Evolutionary conservation across 2,329 filamentous ascomycete species (phyloP).

Genomic region (Graphiopsis chlorocephala): DNA sequence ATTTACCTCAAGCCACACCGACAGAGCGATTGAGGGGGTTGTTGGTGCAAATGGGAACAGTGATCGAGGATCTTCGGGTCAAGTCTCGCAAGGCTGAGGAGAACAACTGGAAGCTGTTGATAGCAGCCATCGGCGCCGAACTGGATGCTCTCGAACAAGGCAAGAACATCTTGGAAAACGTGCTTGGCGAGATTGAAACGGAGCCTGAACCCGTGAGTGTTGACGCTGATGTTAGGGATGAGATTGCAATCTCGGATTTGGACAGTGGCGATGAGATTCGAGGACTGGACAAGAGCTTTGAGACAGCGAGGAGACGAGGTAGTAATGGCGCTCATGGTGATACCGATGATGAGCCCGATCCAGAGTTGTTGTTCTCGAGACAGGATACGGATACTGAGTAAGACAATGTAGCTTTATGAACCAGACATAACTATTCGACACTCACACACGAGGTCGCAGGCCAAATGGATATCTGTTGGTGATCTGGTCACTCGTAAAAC

Average conservation of each 20-base stretch:
- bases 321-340: slow-evolving; percentile 29
- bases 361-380: slow-evolving; percentile 49
- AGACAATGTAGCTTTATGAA: neutral
- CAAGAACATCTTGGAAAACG: slow-evolving; percentile 52
- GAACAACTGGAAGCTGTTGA: slow-evolving; percentile 69
- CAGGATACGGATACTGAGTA: slow-evolving; percentile 33
- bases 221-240: neutral
- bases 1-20: slow-evolving; percentile 23
- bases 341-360: slow-evolving; percentile 47
- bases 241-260: neutral
- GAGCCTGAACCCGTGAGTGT: neutral
- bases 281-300: slow-evolving; percentile 34
- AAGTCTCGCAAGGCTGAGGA: slow-evolving; percentile 56
- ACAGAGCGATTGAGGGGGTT: slow-evolving; percentile 34
- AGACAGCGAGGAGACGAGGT: slow-evolving; percentile 26
- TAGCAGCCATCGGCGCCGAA: slow-evolving; percentile 73
- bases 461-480: neutral
- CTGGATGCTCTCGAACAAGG: slow-evolving; percentile 65
- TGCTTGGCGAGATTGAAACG: slow-evolving; percentile 25
- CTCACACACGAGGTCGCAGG: neutral
- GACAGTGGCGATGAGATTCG: slow-evolving; percentile 30
- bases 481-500: neutral
- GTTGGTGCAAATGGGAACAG: slow-evolving; percentile 55
- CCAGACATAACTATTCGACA: neutral
- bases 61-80: slow-evolving; percentile 56